phyloP scores from a whole-genome alignment of 495 filamentous ascomycete species.

The Xylaria longipes region DNA sequence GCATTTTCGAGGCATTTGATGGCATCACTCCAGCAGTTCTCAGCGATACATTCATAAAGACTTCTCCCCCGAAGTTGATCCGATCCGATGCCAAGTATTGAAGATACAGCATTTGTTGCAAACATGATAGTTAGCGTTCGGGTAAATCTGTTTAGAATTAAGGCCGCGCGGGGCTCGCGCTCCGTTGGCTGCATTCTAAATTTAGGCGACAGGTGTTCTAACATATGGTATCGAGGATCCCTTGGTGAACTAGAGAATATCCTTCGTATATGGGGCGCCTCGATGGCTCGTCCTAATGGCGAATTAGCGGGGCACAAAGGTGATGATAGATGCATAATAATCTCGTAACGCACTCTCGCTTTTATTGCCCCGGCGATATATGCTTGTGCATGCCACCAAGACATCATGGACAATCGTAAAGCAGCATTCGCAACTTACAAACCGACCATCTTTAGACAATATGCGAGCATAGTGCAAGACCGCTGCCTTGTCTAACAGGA shows the following conservation, averaged over 20 bases:
- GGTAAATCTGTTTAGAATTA: slow-evolving; percentile 89
- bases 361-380: slow-evolving; percentile 72
- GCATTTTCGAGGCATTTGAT: slow-evolving; percentile 81
- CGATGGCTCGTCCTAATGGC: slow-evolving; percentile 71
- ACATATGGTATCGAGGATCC: slow-evolving; percentile 91
- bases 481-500: slow-evolving; percentile 83
- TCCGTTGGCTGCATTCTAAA: slow-evolving; percentile 71
- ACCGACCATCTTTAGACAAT: slow-evolving; percentile 70
- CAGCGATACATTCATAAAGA: slow-evolving; percentile 82
- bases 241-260: slow-evolving; percentile 81
- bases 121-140: slow-evolving; percentile 86
- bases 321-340: slow-evolving; percentile 23
- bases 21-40: slow-evolving; percentile 76
- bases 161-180: slow-evolving; percentile 81
- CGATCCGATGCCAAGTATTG: slow-evolving; percentile 72
- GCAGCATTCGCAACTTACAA: slow-evolving; percentile 86
- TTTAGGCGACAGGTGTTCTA: slow-evolving; percentile 82
- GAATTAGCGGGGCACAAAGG: slow-evolving; percentile 29
- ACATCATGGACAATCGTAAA: slow-evolving; percentile 90
- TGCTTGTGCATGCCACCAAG: slow-evolving; percentile 81
- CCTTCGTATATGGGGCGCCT: slow-evolving; percentile 77
- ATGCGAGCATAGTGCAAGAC: slow-evolving; percentile 82
- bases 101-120: slow-evolving; percentile 74
- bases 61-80: slow-evolving; percentile 71
- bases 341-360: slow-evolving; percentile 69